These are phyloP conservation scores for Termitomyces sp. DNA, from an alignment of 1,284 basidiomycete genomes.

Conservation along the genomic window DNA sequence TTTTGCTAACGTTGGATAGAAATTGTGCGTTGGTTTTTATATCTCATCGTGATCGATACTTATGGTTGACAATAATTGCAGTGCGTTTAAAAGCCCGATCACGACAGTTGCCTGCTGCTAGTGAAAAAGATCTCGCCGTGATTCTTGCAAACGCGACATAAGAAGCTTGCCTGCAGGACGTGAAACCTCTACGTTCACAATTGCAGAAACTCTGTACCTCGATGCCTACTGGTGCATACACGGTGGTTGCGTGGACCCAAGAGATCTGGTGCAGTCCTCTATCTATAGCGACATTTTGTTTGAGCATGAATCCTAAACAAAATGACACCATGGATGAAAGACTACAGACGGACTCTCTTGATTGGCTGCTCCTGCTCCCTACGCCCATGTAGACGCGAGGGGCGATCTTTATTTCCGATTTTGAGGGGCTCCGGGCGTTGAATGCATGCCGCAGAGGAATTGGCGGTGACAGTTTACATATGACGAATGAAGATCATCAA, in stretches of 20 bases:
- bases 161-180: background rate
- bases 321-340: background rate
- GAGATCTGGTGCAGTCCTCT: background rate
- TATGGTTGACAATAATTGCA: conserved; percentile 21
- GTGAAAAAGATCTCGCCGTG: conserved; percentile 67
- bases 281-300: background rate
- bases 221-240: background rate
- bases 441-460: background rate
- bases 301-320: background rate
- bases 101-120: conserved; percentile 71
- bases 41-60: background rate
- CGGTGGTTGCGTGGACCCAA: background rate
- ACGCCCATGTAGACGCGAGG: background rate
- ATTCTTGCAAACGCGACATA: conserved; percentile 47
- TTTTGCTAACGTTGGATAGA: conserved; percentile 87
- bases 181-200: background rate
- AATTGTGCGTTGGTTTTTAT: conserved; percentile 58
- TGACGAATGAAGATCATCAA: background rate
- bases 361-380: no score
- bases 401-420: background rate
- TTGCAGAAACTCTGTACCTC: background rate
- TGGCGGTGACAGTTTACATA: background rate
- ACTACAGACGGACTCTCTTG: background rate
- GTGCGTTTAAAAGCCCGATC: conserved; percentile 83
- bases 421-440: background rate